Evolutionary conservation across 345 rosid species (phyloP).

Genomic region (Erucastrum elatum): DNA sequence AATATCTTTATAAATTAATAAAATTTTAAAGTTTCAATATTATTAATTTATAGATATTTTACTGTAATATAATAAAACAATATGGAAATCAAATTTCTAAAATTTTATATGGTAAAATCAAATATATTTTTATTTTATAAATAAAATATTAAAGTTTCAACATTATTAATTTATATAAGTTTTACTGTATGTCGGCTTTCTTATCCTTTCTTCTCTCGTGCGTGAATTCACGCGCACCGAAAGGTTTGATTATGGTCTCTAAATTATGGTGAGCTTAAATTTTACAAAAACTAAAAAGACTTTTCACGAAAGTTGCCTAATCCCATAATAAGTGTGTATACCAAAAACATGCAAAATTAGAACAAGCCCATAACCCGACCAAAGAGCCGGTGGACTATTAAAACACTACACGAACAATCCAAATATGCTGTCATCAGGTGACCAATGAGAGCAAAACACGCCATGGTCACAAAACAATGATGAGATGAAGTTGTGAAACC

Average conservation of each 20-base stretch:
- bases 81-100: too few species aligned
- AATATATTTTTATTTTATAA: too few species aligned
- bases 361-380: constrained; percentile 36
- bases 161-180: too few species aligned
- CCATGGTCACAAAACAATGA: constrained; percentile 18
- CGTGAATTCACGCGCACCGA: neutral
- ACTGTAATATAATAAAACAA: too few species aligned
- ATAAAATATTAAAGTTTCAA: too few species aligned
- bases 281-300: constrained; percentile 1
- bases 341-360: constrained; percentile 25
- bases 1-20: too few species aligned
- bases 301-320: constrained; percentile 37
- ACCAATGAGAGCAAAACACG: constrained; percentile 22
- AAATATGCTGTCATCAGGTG: neutral
- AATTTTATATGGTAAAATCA: too few species aligned
- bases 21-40: too few species aligned
- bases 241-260: too few species aligned
- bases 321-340: constrained; percentile 30
- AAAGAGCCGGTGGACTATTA: constrained; percentile 35
- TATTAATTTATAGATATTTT: too few species aligned
- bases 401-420: constrained; percentile 33
- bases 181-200: neutral
- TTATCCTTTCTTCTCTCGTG: neutral
- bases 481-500: constrained; percentile 26
- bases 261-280: too few species aligned